phyloP scores from a whole-genome alignment of 129 eudicot genomes.

The Lactuca sativa region DNA sequence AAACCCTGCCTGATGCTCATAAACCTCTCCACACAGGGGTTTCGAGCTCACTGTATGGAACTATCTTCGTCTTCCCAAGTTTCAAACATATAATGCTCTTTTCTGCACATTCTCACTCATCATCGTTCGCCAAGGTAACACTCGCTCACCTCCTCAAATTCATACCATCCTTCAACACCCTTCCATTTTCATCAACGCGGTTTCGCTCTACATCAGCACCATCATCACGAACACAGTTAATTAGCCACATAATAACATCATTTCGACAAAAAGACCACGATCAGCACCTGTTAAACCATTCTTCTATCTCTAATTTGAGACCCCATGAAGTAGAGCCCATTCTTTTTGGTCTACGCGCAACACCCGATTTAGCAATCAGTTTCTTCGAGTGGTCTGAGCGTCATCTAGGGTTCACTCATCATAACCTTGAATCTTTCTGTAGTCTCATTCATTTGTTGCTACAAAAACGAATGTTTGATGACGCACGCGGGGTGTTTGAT shows the following conservation, averaged over 20 bases:
- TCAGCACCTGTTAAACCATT: conserved; percentile 37
- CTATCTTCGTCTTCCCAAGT: conserved; percentile 17
- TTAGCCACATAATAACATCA: conserved; percentile 38
- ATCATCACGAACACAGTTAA: conserved; percentile 22
- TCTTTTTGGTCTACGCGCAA: conserved; percentile 49
- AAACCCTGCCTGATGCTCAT: conserved; percentile 21
- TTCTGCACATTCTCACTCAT: conserved; percentile 13
- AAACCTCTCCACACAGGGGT: conserved; percentile 14
- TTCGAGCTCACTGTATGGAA: conserved; percentile 22
- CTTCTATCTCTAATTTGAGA: conserved; percentile 27
- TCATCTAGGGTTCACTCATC: conserved; percentile 44
- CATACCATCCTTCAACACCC: conserved; percentile 16
- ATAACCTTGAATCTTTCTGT: conserved; percentile 44
- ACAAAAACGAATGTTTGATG: conserved; percentile 50
- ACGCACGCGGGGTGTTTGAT: conserved; percentile 58
- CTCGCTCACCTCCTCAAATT: conserved; percentile 31
- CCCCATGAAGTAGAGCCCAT: conserved; percentile 40
- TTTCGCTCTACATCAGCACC: conserved; percentile 36
- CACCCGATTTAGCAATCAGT: conserved; percentile 56
- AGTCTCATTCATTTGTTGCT: conserved; percentile 49
- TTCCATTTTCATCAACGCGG: conserved; percentile 10
- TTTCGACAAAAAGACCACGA: conserved; percentile 39
- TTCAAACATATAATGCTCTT: conserved; percentile 29
- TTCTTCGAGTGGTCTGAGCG: conserved; percentile 63
- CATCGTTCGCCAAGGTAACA: conserved; percentile 33